Evolutionary conservation across 2,329 filamentous ascomycete species (phyloP), one percentile per base, ranked within the genome.

Genomic region (Domatiomyces globalis): DNA sequence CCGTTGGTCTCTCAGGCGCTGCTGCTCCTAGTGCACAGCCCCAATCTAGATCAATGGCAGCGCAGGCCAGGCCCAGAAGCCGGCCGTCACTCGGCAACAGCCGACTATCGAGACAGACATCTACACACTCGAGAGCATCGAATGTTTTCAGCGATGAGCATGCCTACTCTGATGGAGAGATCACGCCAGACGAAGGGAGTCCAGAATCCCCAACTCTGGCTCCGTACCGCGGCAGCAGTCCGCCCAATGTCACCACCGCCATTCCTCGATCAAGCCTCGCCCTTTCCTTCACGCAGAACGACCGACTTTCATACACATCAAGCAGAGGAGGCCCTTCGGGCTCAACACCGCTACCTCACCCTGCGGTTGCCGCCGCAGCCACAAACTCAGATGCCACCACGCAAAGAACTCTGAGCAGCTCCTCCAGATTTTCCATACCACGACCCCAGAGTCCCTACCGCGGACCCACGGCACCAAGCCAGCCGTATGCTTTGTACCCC

Each of bases 401-500:
- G 5, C 65, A 66, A 52, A 65, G 69, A 59, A 69, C 68, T 19
- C 64, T 69, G 49, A 72, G 70, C 52, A 66, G 65, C n/a, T 68
- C 67, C 5, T 73, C 71, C 33, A 66, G 67, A 46, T 68, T 72
- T 49, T 70, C 69, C 4, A 66, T 73, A 29, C 69, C 71, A 42
- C 67, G 71, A 51, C 66, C 71, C 18, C 63, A 86, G 52, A 82
- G 78, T 52, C 83, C 84, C 10, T 85, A 87, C 58, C 77, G 77
- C 49, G 84, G 81, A 5, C 78, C 81, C 1, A 80, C 77, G 2
- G 83, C 81, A 2, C 87, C 87, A 17, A 92, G 85, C 49, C 85
- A 92, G 66, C 85, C 87, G 0, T 94, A 94, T 64, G 79, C 79
- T 59, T 83, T 90, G 79, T 94, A 94, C 65, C 79, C 83, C 5